Conservation (phyloP, 2,329 filamentous ascomycete genomes). For the Trichoderma sp. region DNA sequence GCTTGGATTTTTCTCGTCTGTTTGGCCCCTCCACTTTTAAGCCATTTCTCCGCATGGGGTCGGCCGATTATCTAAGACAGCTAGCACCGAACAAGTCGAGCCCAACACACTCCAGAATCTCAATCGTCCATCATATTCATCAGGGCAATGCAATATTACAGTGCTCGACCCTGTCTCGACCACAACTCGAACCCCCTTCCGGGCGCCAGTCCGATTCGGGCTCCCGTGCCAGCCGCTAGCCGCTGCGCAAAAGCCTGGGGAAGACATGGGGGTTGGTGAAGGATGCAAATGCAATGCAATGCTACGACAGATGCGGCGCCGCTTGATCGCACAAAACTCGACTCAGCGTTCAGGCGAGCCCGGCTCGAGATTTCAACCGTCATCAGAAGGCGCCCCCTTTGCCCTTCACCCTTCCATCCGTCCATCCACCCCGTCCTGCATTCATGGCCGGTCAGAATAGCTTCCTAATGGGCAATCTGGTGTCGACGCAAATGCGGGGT, state of each 20-base stretch:
- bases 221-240: neutral
- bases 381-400: neutral
- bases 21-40: constrained; percentile 19
- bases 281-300: neutral
- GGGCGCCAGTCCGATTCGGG: neutral
- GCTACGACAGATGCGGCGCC: constrained; percentile 6
- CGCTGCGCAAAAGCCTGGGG: neutral
- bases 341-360: neutral
- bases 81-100: neutral
- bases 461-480: constrained; percentile 14
- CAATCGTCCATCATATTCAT: neutral
- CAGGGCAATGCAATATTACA: neutral
- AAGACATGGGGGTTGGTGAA: neutral
- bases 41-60: constrained; percentile 19
- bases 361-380: neutral
- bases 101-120: neutral
- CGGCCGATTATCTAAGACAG: constrained; percentile 5
- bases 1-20: constrained; percentile 15
- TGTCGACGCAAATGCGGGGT: constrained; percentile 8
- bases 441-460: constrained; percentile 2
- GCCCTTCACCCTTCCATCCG: neutral
- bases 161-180: neutral
- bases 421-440: neutral
- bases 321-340: neutral
- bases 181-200: neutral